These are phyloP conservation scores for Krasilnikovozyma curviuscula DNA, from an alignment of 768 basidiomycete genomes.

Conservation along the genomic window DNA sequence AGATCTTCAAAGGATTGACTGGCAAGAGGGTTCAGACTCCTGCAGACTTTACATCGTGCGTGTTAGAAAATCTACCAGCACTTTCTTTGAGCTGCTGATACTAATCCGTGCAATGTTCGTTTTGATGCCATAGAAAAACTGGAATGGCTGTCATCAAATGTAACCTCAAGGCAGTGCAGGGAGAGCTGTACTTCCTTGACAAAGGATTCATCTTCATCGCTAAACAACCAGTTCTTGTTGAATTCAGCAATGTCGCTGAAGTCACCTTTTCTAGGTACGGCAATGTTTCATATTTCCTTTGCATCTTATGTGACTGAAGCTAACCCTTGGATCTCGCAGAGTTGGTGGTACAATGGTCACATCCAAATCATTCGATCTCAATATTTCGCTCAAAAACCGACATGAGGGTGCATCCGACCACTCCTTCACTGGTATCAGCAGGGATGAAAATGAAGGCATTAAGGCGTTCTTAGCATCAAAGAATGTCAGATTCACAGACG, in stretches of 20 bases:
- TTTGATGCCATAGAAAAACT: constrained; percentile 39
- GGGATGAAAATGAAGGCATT: constrained; percentile 77
- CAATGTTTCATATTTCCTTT: not conserved
- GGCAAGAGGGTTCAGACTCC: constrained; percentile 80
- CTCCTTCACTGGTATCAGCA: constrained; percentile 81
- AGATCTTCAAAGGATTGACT: constrained; percentile 75
- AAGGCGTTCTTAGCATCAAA: constrained; percentile 72
- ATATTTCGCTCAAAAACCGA: constrained; percentile 31
- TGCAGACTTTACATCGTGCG: constrained; percentile 64
- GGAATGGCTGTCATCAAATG: constrained; percentile 92
- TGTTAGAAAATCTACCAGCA: not conserved
- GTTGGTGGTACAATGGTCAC: constrained; percentile 72
- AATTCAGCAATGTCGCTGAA: constrained; percentile 72
- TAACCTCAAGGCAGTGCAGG: constrained; percentile 88
- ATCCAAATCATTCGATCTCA: constrained; percentile 82
- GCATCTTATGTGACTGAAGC: not conserved
- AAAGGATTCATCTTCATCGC: constrained; percentile 97
- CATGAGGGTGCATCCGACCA: constrained; percentile 46
- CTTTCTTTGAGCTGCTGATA: not conserved
- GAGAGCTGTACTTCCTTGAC: constrained; percentile 93
- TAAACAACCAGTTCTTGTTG: constrained; percentile 77
- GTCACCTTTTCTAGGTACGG: constrained; percentile 62
- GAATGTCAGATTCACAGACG: constrained; percentile 85
- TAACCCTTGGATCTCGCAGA: constrained; percentile 25
- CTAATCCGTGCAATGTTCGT: not conserved